phyloP scores from a whole-genome alignment of 2,329 filamentous ascomycete species.

The Apiospora koreana region DNA sequence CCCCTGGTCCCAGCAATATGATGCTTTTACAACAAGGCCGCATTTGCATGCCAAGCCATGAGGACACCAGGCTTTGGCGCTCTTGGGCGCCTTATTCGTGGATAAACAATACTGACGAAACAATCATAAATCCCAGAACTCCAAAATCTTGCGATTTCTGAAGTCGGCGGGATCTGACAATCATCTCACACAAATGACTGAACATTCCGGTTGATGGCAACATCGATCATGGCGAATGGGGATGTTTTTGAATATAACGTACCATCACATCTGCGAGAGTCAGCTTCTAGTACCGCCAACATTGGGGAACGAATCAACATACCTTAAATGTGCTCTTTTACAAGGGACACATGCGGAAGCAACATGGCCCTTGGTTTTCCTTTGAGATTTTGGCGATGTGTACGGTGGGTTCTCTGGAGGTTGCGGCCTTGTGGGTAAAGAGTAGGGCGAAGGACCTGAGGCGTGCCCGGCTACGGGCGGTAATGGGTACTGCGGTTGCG shows the following conservation, averaged over 20 bases:
- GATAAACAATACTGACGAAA: background rate
- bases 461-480: constrained; percentile 35
- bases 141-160: background rate
- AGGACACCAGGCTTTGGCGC: background rate
- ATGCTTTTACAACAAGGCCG: background rate
- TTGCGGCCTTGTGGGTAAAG: constrained; percentile 34
- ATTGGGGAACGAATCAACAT: constrained; percentile 22
- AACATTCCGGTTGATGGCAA: background rate
- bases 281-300: constrained; percentile 26
- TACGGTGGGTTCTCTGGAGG: constrained; percentile 48
- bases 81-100: background rate
- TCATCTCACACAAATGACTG: background rate
- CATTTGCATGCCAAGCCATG: background rate
- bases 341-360: constrained; percentile 84
- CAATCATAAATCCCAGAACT: background rate
- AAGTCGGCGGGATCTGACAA: background rate
- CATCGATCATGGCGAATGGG: background rate
- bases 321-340: constrained; percentile 79
- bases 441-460: constrained; percentile 28
- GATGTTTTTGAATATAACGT: constrained; percentile 41
- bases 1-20: background rate
- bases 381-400: constrained; percentile 60
- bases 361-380: constrained; percentile 78
- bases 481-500: constrained; percentile 37
- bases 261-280: constrained; percentile 60